Evolutionary conservation across 2,329 filamentous ascomycete species (phyloP).

Genomic region (Diaporthe capsici): DNA sequence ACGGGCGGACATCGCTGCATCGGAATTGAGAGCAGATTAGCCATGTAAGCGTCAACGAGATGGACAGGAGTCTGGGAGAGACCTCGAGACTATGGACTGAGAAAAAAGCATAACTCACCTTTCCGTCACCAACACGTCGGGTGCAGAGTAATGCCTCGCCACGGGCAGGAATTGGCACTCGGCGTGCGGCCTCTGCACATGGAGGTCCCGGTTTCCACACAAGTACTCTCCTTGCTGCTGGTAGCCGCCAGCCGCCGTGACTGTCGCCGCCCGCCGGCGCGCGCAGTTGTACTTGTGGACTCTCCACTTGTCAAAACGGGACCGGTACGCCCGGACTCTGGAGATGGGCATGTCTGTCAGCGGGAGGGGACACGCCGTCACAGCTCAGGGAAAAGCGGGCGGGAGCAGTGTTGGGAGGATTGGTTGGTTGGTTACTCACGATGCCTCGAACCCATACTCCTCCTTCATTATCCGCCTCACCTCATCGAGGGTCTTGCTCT

Average conservation of each 20-base stretch:
- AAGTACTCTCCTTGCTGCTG: background rate
- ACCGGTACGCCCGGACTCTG: conserved; percentile 62
- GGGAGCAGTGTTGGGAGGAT: background rate
- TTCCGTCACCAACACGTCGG: conserved; percentile 12
- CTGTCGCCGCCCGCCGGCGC: conserved; percentile 14
- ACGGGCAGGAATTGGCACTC: conserved; percentile 17
- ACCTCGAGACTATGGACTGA: background rate
- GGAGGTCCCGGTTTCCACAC: background rate
- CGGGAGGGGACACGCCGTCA: conserved; percentile 13
- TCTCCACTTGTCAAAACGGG: conserved; percentile 62
- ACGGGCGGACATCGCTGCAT: conserved; percentile 5
- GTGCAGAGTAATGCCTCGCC: conserved; percentile 29
- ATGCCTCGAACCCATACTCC: conserved; percentile 58
- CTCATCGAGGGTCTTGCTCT: conserved; percentile 56
- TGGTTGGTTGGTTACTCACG: conserved; percentile 49
- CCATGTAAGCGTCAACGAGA: background rate
- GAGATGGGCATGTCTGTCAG: conserved; percentile 36
- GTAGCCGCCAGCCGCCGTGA: conserved; percentile 13
- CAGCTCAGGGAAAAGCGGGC: background rate
- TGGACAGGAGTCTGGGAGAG: no score
- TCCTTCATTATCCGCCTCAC: conserved; percentile 57
- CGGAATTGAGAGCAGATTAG: background rate
- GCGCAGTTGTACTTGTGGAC: conserved; percentile 61
- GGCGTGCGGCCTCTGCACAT: background rate
- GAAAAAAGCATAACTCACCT: background rate